phyloP scores from a whole-genome alignment of 331 rosid genomes.

The Acacia concinna region DNA sequence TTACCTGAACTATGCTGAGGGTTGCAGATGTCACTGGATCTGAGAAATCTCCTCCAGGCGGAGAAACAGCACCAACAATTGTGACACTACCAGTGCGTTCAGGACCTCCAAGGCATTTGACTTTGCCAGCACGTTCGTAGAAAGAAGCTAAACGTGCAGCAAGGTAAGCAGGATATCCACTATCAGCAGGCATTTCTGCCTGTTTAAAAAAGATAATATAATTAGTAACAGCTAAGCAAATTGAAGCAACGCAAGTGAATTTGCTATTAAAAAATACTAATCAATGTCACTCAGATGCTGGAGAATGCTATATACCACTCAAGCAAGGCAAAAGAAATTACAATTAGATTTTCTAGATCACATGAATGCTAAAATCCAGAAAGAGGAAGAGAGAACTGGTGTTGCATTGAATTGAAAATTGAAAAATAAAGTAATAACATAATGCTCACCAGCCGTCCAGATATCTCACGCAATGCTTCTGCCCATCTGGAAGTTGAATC shows the following conservation, averaged over 20 bases:
- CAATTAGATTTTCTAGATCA: slow-evolving; percentile 17
- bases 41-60: slow-evolving; percentile 99
- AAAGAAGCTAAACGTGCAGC: slow-evolving; percentile 99
- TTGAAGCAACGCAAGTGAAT: background rate
- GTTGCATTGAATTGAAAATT: background rate
- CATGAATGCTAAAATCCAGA: background rate
- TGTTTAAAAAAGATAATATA: slow-evolving; percentile 36
- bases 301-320: slow-evolving; percentile 6
- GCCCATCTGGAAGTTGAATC: slow-evolving; percentile 99
- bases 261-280: background rate
- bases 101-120: slow-evolving; percentile 96
- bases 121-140: slow-evolving; percentile 99
- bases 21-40: slow-evolving; percentile 99
- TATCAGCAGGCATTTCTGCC: slow-evolving; percentile 99
- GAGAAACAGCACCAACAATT: slow-evolving; percentile 99
- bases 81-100: slow-evolving; percentile 98
- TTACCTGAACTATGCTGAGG: slow-evolving; percentile 98
- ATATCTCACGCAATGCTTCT: slow-evolving; percentile 98
- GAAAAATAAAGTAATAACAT: background rate
- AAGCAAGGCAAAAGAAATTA: slow-evolving; percentile 11
- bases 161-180: slow-evolving; percentile 99
- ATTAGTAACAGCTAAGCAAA: slow-evolving; percentile 13
- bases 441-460: slow-evolving; percentile 92
- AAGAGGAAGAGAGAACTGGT: background rate
- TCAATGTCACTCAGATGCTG: slow-evolving; percentile 10